These are phyloP conservation scores for Fraxinus platypoda DNA, from an alignment of 305 asterid genomes.

Conservation along the genomic window DNA sequence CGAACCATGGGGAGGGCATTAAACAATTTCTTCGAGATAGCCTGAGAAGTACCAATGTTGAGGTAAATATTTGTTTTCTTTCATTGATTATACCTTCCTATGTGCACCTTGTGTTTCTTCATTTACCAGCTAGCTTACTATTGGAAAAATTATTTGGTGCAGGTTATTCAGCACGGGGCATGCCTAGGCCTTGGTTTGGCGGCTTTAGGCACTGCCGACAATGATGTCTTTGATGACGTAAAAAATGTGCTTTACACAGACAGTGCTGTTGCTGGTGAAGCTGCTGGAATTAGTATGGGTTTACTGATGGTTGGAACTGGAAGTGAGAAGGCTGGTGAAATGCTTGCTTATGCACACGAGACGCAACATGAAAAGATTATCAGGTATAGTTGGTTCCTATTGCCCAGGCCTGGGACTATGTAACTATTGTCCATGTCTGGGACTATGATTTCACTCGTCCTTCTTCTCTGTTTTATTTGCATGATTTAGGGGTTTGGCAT, in stretches of 20 bases:
- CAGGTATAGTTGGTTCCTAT: constrained; percentile 48
- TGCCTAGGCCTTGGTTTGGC: constrained; percentile 99
- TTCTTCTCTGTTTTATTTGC: not conserved
- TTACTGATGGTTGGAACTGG: constrained; percentile 98
- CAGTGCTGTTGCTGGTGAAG: constrained; percentile 99
- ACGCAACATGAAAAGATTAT: constrained; percentile 98
- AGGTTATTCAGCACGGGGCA: constrained; percentile 99
- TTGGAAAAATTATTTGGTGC: constrained; percentile 25
- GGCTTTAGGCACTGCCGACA: constrained; percentile 95
- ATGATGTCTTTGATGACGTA: constrained; percentile 81
- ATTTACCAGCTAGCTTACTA: constrained; percentile 2
- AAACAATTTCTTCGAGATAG: constrained; percentile 95
- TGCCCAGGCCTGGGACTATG: not conserved
- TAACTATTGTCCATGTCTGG: not conserved
- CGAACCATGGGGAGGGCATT: constrained; percentile 99
- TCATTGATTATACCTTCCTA: not conserved
- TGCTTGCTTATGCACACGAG: constrained; percentile 99
- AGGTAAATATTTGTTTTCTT: constrained; percentile 41
- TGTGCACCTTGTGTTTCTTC: not conserved
- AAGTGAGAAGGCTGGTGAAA: constrained; percentile 91
- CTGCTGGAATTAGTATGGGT: constrained; percentile 99
- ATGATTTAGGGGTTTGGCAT: constrained; percentile 71
- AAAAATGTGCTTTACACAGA: constrained; percentile 88
- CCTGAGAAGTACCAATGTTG: constrained; percentile 75
- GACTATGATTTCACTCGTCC: not conserved